Conservation (phyloP, 1,284 basidiomycete genomes). For the Xanthoconium separans region DNA sequence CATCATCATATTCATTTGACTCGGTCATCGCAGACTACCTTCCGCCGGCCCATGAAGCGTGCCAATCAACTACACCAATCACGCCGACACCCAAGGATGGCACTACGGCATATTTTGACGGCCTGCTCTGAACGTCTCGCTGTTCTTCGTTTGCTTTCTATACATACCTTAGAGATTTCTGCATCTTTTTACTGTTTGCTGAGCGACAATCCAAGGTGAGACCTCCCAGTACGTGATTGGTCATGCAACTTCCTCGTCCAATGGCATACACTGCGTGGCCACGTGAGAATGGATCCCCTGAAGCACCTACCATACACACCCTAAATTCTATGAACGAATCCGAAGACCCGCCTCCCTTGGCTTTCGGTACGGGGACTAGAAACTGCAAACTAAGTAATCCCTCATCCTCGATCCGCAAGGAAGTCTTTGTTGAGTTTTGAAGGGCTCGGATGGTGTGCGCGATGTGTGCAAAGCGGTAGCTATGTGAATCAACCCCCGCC, state of each 20-base stretch:
- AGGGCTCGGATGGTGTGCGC: conserved; percentile 69
- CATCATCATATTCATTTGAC: conserved; percentile 57
- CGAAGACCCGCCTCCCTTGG: conserved; percentile 42
- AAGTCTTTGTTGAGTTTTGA: conserved; percentile 81
- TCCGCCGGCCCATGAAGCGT: conserved; percentile 31
- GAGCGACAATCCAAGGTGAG: neutral
- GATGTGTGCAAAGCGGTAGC: conserved; percentile 80
- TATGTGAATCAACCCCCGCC: conserved; percentile 32
- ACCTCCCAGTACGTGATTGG: neutral
- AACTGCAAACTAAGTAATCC: conserved; percentile 86
- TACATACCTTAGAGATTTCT: conserved; percentile 22
- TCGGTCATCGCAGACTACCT: conserved; percentile 71
- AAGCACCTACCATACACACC: conserved; percentile 45
- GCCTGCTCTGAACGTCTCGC: conserved; percentile 37
- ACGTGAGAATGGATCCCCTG: conserved; percentile 12
- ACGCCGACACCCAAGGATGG: conserved; percentile 21
- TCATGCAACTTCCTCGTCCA: conserved; percentile 31
- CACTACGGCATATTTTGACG: conserved; percentile 40
- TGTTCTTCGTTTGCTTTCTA: neutral
- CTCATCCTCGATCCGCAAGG: conserved; percentile 76
- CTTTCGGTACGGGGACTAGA: conserved; percentile 69
- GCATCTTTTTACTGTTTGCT: neutral
- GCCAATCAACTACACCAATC: conserved; percentile 10
- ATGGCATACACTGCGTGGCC: conserved; percentile 28
- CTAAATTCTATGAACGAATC: conserved; percentile 82